Conservation (phyloP, 2,329 filamentous ascomycete genomes). For the Emydomyces testavorans region DNA sequence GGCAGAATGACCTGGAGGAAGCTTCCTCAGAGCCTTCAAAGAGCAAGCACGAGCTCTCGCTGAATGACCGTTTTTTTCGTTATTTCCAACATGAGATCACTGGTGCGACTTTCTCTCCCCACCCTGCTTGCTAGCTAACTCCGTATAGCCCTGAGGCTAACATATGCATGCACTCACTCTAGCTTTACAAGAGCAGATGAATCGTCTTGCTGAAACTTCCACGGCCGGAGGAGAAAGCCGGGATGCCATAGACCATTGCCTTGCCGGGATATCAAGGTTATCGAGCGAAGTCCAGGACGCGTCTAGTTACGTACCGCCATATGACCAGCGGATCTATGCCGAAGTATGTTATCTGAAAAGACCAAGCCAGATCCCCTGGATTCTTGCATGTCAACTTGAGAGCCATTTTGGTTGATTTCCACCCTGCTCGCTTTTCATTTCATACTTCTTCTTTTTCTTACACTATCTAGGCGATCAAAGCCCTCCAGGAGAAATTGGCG, state of each 20-base stretch:
- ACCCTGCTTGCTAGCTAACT: background rate
- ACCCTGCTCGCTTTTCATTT: conserved; percentile 1
- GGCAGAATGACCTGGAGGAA: background rate
- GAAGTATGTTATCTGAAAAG: conserved; percentile 44
- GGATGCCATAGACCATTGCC: conserved; percentile 67
- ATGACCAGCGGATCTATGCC: conserved; percentile 78
- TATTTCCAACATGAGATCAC: conserved; percentile 68
- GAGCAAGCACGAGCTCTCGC: conserved; percentile 30
- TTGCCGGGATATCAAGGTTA: conserved; percentile 66
- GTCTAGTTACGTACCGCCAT: conserved; percentile 67
- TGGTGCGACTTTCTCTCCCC: conserved; percentile 38
- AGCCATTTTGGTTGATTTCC: background rate
- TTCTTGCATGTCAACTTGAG: background rate
- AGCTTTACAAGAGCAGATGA: conserved; percentile 70
- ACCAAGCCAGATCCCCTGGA: conserved; percentile 1
- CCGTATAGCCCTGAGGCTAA: background rate
- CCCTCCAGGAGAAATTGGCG: conserved; percentile 65
- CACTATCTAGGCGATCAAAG: conserved; percentile 57
- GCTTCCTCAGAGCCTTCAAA: conserved; percentile 16
- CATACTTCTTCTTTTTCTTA: conserved; percentile 6
- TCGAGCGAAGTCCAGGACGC: conserved; percentile 79
- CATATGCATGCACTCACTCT: conserved; percentile 1
- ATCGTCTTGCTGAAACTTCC: conserved; percentile 51
- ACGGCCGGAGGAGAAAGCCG: conserved; percentile 61
- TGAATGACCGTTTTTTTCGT: conserved; percentile 72